Conservation (phyloP, 768 basidiomycete genomes). For the Psilocybe cyanescens region DNA sequence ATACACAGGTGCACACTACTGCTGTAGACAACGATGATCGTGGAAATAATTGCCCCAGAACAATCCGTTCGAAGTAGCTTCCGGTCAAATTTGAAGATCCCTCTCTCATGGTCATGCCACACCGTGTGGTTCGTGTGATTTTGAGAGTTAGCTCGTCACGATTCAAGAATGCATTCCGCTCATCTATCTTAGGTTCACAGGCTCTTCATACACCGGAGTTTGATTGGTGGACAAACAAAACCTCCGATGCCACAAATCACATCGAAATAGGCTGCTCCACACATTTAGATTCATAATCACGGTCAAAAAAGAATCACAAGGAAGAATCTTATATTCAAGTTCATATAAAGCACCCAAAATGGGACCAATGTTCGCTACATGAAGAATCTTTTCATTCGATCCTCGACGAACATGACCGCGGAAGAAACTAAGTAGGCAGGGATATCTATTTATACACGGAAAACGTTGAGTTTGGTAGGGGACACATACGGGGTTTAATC, state of each 20-base stretch:
- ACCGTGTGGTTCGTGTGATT: neutral
- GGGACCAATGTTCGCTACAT: neutral
- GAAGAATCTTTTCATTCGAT: neutral
- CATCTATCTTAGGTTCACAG: neutral
- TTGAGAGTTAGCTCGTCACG: neutral
- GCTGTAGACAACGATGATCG: neutral
- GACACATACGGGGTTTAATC: neutral
- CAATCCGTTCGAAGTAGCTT: neutral
- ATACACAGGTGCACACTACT: neutral
- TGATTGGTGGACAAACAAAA: neutral
- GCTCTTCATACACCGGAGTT: neutral
- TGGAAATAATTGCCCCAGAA: neutral
- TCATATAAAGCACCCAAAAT: neutral
- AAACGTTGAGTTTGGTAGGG: neutral
- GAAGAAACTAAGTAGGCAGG: neutral
- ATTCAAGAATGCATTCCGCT: neutral
- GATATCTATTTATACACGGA: neutral
- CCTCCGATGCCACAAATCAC: neutral
- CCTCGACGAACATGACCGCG: neutral
- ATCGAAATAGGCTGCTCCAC: neutral
- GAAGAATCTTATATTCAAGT: neutral
- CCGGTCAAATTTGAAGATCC: neutral
- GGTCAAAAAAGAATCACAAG: neutral
- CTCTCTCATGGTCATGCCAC: neutral
- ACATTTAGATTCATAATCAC: neutral